Evolutionary conservation across 768 basidiomycete species (phyloP).

Genomic region (Chiua virens): DNA sequence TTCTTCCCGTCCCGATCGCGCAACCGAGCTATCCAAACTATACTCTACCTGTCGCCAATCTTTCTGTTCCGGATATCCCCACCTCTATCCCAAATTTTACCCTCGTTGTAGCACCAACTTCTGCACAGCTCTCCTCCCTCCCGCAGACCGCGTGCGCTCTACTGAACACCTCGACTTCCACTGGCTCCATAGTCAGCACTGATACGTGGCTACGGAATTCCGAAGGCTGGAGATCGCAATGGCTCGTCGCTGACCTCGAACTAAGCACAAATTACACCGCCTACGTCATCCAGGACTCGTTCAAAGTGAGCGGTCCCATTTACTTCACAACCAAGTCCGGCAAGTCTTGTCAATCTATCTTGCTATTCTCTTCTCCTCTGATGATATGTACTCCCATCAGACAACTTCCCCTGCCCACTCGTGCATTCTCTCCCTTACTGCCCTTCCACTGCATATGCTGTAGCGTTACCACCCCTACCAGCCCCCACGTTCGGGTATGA

Average conservation of each 20-base stretch:
- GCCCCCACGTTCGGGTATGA: conserved; percentile 45
- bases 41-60: conserved; percentile 61
- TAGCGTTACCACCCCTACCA: conserved; percentile 60
- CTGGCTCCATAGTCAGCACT: conserved; percentile 42
- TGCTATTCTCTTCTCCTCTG: neutral
- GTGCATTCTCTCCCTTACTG: conserved; percentile 74
- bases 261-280: conserved; percentile 78
- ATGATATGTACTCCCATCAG: conserved; percentile 22
- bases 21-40: conserved; percentile 72
- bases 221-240: conserved; percentile 68
- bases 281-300: conserved; percentile 56
- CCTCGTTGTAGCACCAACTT: conserved; percentile 55
- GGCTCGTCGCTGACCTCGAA: conserved; percentile 57
- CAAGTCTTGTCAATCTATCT: conserved; percentile 28
- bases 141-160: conserved; percentile 64
- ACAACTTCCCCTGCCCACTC: conserved; percentile 66
- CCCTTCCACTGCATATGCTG: conserved; percentile 65
- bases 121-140: conserved; percentile 39
- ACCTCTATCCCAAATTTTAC: conserved; percentile 49
- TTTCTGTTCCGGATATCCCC: conserved; percentile 43
- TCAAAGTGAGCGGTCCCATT: conserved; percentile 64
- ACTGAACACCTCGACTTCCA: conserved; percentile 32
- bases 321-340: conserved; percentile 77
- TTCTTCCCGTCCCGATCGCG: conserved; percentile 30
- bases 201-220: conserved; percentile 57